Evolutionary conservation across 83 land plant species (phyloP).

Genomic region (Picea engelmannii): DNA sequence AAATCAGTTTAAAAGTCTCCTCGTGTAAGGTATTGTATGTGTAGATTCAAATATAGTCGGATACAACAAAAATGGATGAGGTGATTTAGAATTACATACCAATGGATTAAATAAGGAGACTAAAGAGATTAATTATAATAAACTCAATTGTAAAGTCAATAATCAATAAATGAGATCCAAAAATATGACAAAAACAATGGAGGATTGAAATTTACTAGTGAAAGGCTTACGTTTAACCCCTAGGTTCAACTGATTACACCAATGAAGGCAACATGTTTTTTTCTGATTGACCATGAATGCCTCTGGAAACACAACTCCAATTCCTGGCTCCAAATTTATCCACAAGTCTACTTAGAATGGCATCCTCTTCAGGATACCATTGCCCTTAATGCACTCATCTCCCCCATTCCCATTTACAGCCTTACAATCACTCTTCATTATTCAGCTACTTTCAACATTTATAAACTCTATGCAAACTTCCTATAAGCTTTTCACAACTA

Average conservation of each 20-base stretch:
- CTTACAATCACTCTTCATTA: not conserved
- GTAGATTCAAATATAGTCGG: too few relatives aligned
- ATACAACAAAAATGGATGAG: too few relatives aligned
- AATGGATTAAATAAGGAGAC: too few relatives aligned
- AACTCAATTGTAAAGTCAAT: too few relatives aligned
- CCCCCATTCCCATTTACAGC: slow-evolving; percentile 15
- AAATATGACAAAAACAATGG: too few relatives aligned
- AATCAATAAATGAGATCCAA: too few relatives aligned
- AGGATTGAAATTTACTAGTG: slow-evolving; percentile 21
- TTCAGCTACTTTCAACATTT: not conserved
- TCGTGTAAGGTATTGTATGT: too few relatives aligned
- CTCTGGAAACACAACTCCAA: slow-evolving; percentile 46
- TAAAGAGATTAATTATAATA: too few relatives aligned
- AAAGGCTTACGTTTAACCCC: slow-evolving; percentile 46
- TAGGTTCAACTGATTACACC: slow-evolving; percentile 57
- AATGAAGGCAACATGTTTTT: slow-evolving; percentile 55
- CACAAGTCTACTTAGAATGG: slow-evolving; percentile 35
- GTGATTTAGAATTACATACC: too few relatives aligned
- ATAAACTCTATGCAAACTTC: too few relatives aligned
- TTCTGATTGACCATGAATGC: slow-evolving; percentile 48
- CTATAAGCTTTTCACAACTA: too few relatives aligned
- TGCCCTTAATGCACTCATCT: slow-evolving; percentile 46
- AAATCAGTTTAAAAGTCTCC: too few relatives aligned
- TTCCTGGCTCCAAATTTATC: slow-evolving; percentile 47
- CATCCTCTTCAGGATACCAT: slow-evolving; percentile 49